phyloP scores from a whole-genome alignment of 352 stramenopile species.

The Phytophthora ramorum region DNA sequence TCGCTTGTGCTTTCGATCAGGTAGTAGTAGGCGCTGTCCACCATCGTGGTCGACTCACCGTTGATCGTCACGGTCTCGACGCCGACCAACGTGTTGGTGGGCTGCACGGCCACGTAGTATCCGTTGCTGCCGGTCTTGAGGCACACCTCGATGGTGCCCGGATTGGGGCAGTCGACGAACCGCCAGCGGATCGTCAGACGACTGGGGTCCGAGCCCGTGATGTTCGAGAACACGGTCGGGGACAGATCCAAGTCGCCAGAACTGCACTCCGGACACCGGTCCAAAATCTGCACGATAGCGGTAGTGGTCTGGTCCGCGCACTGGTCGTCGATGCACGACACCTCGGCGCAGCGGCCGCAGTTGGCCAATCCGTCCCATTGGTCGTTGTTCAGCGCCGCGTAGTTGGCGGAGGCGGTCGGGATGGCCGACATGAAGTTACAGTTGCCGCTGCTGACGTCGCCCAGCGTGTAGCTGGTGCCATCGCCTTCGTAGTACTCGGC shows the following conservation, averaged over 20 bases:
- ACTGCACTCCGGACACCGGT: conserved; percentile 76
- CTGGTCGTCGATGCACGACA: conserved; percentile 61
- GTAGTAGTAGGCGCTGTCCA: conserved; percentile 78
- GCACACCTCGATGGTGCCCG: conserved; percentile 67
- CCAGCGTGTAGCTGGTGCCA: conserved; percentile 51
- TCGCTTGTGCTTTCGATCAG: conserved; percentile 29
- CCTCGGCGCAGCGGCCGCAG: conserved; percentile 67
- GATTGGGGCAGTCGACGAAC: conserved; percentile 71
- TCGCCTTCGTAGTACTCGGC: conserved; percentile 50
- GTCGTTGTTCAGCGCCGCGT: conserved; percentile 70
- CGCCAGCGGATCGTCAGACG: conserved; percentile 66
- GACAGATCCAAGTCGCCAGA: conserved; percentile 78
- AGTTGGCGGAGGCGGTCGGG: conserved; percentile 53
- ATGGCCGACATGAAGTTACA: conserved; percentile 69
- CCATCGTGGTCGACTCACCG: conserved; percentile 59
- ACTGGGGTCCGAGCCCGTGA: conserved; percentile 66
- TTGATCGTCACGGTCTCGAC: conserved; percentile 71
- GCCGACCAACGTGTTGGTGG: conserved; percentile 55
- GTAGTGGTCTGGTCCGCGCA: conserved; percentile 52
- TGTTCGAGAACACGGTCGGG: conserved; percentile 64
- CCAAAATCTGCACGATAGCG: conserved; percentile 70
- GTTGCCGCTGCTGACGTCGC: conserved; percentile 47
- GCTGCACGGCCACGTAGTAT: conserved; percentile 68
- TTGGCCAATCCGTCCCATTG: conserved; percentile 66
- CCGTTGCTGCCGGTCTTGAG: conserved; percentile 71